Conservation (phyloP, 1,139 yeast species). For the Diutina siamensis region DNA sequence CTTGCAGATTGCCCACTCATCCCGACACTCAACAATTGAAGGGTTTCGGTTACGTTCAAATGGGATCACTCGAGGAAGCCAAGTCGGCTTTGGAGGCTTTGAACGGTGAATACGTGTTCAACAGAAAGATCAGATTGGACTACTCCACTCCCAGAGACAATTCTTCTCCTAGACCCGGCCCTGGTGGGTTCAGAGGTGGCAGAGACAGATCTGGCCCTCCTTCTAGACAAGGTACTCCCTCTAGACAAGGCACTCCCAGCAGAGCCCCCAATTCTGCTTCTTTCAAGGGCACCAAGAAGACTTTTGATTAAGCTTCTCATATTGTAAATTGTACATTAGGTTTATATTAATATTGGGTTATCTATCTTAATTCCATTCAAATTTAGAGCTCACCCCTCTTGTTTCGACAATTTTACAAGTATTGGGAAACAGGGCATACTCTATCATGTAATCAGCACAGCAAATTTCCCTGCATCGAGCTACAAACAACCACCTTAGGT, state of each 20-base stretch:
- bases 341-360: neutral
- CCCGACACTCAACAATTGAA: slow-evolving; percentile 98
- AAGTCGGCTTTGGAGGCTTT: slow-evolving; percentile 77
- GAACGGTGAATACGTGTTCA: slow-evolving; percentile 82
- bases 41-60: slow-evolving; percentile 98
- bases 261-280: slow-evolving; percentile 23
- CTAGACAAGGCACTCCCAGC: slow-evolving; percentile 38
- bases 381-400: neutral
- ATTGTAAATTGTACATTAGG: slow-evolving; percentile 9
- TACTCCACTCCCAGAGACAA: slow-evolving; percentile 81
- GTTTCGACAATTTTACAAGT: neutral
- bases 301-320: slow-evolving; percentile 47
- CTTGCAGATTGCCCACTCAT: slow-evolving; percentile 93
- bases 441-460: neutral
- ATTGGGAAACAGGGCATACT: neutral
- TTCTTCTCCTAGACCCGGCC: slow-evolving; percentile 17
- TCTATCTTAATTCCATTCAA: too few relatives aligned
- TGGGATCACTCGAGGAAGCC: slow-evolving; percentile 77
- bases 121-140: slow-evolving; percentile 92
- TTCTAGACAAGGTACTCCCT: slow-evolving; percentile 20
- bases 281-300: slow-evolving; percentile 68
- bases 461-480: neutral
- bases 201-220: slow-evolving; percentile 34
- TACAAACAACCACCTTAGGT: neutral
- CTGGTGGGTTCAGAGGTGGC: slow-evolving; percentile 21